A percentile compares a stretch with the other conserved stretches of the same genome.
phyloP scores from a whole-genome alignment of 1,284 basidiomycete species.

The Pterula multifida region DNA sequence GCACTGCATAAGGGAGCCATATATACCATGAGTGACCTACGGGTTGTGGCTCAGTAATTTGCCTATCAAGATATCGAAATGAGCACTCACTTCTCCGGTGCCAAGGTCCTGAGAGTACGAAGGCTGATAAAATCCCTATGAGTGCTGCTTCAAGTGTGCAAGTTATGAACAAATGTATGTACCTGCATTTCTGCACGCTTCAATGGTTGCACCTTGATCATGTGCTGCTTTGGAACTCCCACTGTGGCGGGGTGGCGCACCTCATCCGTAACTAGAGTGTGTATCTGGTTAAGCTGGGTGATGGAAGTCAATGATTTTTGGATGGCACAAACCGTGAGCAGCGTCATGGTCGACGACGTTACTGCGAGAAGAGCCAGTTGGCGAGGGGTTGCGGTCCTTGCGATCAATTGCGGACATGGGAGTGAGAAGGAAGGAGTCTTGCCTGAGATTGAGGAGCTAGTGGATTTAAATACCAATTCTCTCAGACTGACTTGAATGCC shows the following conservation, averaged over 20 bases:
- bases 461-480: not conserved
- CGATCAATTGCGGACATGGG: slow-evolving; percentile 23
- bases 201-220: slow-evolving; percentile 72
- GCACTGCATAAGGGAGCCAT: slow-evolving; percentile 70
- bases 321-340: slow-evolving; percentile 40
- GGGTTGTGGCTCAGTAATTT: slow-evolving; percentile 7
- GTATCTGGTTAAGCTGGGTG: slow-evolving; percentile 5
- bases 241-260: slow-evolving; percentile 7
- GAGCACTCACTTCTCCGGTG: slow-evolving; percentile 33
- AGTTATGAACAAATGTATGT: slow-evolving; percentile 15
- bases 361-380: slow-evolving; percentile 28
- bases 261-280: slow-evolving; percentile 44
- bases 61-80: not conserved
- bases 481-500: not conserved
- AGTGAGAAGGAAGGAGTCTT: slow-evolving; percentile 2
- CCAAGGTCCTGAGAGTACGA: slow-evolving; percentile 87
- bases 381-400: slow-evolving; percentile 39
- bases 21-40: slow-evolving; percentile 71
- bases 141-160: slow-evolving; percentile 4
- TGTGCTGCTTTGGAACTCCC: slow-evolving; percentile 18
- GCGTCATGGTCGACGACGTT: slow-evolving; percentile 73
- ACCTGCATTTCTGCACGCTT: slow-evolving; percentile 81
- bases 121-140: slow-evolving; percentile 32
- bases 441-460: not conserved
- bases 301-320: slow-evolving; percentile 8